Evolutionary conservation across 1,139 yeast genomes (phyloP).

Genomic region (Suzukiozyma palmioleophila): DNA sequence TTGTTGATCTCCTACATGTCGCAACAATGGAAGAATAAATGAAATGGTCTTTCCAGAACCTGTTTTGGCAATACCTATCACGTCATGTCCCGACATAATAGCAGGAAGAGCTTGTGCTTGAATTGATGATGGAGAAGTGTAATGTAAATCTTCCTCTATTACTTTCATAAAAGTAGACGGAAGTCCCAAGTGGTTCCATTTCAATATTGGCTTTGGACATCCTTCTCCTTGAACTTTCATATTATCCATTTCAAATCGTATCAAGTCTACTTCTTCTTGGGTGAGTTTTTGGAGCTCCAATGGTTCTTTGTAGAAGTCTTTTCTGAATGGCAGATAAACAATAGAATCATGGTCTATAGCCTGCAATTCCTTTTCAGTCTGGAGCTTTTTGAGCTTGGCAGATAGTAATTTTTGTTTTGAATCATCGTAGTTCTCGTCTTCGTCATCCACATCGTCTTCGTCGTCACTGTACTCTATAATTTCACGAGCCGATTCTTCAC

Average conservation of each 20-base stretch:
- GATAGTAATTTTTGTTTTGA: constrained; percentile 22
- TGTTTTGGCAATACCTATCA: constrained; percentile 92
- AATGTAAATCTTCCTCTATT: constrained; percentile 47
- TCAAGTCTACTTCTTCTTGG: constrained; percentile 47
- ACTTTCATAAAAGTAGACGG: constrained; percentile 54
- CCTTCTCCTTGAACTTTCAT: constrained; percentile 56
- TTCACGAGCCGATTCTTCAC: not conserved
- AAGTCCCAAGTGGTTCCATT: constrained; percentile 82
- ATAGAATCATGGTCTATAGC: constrained; percentile 43
- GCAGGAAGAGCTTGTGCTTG: constrained; percentile 92
- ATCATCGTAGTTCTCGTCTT: constrained; percentile 15
- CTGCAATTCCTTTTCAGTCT: constrained; percentile 31
- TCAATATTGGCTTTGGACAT: constrained; percentile 63
- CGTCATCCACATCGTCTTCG: constrained; percentile 14
- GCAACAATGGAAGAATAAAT: constrained; percentile 74
- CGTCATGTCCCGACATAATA: constrained; percentile 83
- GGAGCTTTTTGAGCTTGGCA: constrained; percentile 26
- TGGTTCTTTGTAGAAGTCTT: constrained; percentile 62
- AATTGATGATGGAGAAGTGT: constrained; percentile 72
- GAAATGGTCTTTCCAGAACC: constrained; percentile 96
- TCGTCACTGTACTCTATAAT: not conserved
- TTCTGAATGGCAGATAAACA: constrained; percentile 52
- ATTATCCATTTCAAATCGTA: constrained; percentile 59
- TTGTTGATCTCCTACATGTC: constrained; percentile 75
- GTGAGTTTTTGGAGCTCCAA: constrained; percentile 46